Base-by-base conservation (phyloP, 306 rosid genomes). In the Hylodesmum podocarpum region DNA sequence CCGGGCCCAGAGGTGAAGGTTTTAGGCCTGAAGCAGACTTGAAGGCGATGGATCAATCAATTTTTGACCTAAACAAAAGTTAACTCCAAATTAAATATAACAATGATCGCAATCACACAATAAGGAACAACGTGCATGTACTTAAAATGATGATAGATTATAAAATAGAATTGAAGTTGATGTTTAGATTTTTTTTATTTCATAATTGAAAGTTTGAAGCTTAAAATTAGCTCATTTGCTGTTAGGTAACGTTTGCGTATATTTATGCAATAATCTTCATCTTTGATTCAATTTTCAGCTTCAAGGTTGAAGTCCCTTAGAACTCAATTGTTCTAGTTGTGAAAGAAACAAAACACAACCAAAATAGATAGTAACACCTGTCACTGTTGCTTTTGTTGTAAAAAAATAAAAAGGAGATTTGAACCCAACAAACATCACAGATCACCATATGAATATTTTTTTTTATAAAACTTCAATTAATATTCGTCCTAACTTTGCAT, bases 361-460 rank as follows among this genome's bases (percentile, higher is more conserved):
- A 77, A 27, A 39, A 39, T 7, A 66, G 67, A 77, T 36, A 16
- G 74, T 8, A 66, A 49, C 80, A 76, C 51, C 64, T 49, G 53
- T 76, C 73, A 13, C 21, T 49, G 51, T 76, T 76, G 73, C 80
- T 51, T 65, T 76, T 24, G 65, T n/a, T n/a, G 24, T 31, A 34
- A 66, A 66, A 66, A 54, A 66, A 66, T 39, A 54, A 66, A 15
- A 64, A 22, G 2, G 22, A 53, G 6, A 66, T 4, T 8, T 13
- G 25, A 66, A 53, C 66, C 54, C 77, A 34, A 51, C 65, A 36
- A 55, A 54, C 3, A 33, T n/a, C n/a, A n/a, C n/a, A n/a, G n/a
- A n/a, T n/a, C n/a, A n/a, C n/a, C n/a, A n/a, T n/a, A n/a, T n/a
- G n/a, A n/a, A n/a, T n/a, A n/a, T n/a, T n/a, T n/a, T n/a, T n/a